Percentiles rank a stretch among this genome's conserved stretches.
Conservation (phyloP, 2,329 filamentous ascomycete genomes). For the Venturia effusa region DNA sequence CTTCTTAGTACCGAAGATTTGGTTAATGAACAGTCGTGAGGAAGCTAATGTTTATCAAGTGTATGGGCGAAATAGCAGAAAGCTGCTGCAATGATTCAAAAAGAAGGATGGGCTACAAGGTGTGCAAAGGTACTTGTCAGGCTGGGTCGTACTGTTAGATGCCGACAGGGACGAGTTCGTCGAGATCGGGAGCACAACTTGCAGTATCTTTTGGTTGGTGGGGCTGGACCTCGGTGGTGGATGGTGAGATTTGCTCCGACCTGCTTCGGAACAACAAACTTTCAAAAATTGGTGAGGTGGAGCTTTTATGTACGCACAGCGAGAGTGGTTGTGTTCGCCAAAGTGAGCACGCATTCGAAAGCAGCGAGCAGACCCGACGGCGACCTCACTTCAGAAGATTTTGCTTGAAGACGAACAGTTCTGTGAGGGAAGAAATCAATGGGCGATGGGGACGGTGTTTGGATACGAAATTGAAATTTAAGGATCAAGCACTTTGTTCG, state of each 20-base stretch:
- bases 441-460: neutral
- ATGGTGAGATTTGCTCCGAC: neutral
- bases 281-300: neutral
- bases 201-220: constrained; percentile 32
- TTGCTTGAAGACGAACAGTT: neutral
- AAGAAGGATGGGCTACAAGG: too few relatives aligned
- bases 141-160: too few relatives aligned
- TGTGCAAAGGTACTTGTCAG: too few relatives aligned
- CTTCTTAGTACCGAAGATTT: too few relatives aligned
- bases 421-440: neutral
- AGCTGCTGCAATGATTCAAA: too few relatives aligned
- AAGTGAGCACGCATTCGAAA: neutral
- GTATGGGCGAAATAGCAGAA: too few relatives aligned
- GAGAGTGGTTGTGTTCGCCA: neutral
- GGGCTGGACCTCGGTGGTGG: neutral
- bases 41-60: too few relatives aligned
- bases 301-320: neutral
- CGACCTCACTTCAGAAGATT: neutral
- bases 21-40: too few relatives aligned
- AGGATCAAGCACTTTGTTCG: neutral
- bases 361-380: neutral
- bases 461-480: neutral
- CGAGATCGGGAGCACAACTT: constrained; percentile 40
- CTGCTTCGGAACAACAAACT: too few relatives aligned
- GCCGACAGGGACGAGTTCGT: constrained; percentile 45